These are phyloP conservation scores for Sporothrix brasiliensis DNA, from an alignment of 2,329 filamentous ascomycete genomes.

Conservation along the genomic window DNA sequence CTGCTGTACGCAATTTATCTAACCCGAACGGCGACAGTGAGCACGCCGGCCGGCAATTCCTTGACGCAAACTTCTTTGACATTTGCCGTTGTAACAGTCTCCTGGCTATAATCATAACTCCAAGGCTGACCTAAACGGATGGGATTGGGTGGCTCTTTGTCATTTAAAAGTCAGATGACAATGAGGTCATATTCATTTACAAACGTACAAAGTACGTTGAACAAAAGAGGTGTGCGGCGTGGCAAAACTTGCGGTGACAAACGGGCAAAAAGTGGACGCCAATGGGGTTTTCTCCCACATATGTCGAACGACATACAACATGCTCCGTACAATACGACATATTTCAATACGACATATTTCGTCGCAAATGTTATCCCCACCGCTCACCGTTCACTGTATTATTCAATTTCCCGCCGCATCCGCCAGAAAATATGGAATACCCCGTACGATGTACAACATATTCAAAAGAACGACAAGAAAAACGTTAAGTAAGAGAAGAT, in stretches of 20 bases:
- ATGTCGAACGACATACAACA: too few relatives aligned
- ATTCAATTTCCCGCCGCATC: slow-evolving; percentile 21
- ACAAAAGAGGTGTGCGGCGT: neutral
- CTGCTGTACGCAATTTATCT: neutral
- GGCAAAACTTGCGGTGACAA: neutral
- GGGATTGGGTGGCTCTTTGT: neutral
- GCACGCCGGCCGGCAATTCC: neutral
- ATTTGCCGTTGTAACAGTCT: slow-evolving; percentile 15
- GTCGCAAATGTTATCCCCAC: neutral
- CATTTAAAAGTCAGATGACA: neutral
- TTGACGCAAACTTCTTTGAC: neutral
- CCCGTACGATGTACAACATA: neutral
- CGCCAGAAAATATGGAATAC: slow-evolving; percentile 22
- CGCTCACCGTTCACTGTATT: slow-evolving; percentile 3
- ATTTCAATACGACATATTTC: neutral
- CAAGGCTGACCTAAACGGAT: neutral
- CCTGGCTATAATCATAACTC: slow-evolving; percentile 15
- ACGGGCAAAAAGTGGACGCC: too few relatives aligned
- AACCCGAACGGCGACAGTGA: too few relatives aligned
- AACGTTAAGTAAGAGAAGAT: neutral
- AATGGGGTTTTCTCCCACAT: too few relatives aligned
- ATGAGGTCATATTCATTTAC: slow-evolving; percentile 8
- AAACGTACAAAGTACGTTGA: neutral
- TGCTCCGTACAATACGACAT: too few relatives aligned
- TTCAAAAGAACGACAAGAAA: slow-evolving; percentile 5